A percentile compares a stretch with the other conserved stretches of the same genome.
phyloP scores from a whole-genome alignment of 75 land plant species.

The Azolla pinnata region DNA sequence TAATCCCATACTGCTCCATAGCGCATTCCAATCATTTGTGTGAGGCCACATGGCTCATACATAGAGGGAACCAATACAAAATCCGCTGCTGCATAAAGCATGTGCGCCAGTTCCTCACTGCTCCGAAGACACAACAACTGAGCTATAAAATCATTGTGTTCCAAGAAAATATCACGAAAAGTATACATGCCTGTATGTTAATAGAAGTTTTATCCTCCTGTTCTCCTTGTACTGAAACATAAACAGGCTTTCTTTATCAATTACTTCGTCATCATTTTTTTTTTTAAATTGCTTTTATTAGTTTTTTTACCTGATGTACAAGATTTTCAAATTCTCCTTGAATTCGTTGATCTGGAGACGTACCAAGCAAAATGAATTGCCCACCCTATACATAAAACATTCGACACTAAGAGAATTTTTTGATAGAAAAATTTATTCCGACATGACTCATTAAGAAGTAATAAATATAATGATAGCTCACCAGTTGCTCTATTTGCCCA shows the following conservation, averaged over 20 bases:
- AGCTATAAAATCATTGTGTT: too few relatives aligned
- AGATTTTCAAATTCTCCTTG: constrained; percentile 44
- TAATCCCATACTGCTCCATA: constrained; percentile 49
- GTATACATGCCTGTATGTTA: constrained; percentile 24
- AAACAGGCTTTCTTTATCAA: too few relatives aligned
- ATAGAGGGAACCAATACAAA: constrained; percentile 65
- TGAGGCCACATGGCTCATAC: constrained; percentile 68
- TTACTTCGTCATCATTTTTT: not conserved
- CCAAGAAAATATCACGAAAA: not conserved
- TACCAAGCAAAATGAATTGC: constrained; percentile 51
- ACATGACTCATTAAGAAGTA: not conserved
- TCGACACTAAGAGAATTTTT: not conserved
- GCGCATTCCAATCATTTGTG: constrained; percentile 75
- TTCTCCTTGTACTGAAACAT: constrained; percentile 26
- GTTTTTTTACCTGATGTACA: constrained; percentile 37
- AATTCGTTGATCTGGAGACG: constrained; percentile 46
- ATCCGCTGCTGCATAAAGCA: constrained; percentile 75
- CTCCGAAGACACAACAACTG: constrained; percentile 6
- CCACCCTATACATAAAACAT: constrained; percentile 39
- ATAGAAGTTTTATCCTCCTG: constrained; percentile 26
- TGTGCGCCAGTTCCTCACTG: constrained; percentile 63
- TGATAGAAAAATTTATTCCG: not conserved
- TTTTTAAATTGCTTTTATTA: too few relatives aligned
- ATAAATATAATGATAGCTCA: constrained; percentile 12
- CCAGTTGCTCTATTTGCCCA: constrained; percentile 39